Percentiles rank a stretch among this genome's conserved stretches.
These are phyloP conservation scores for Macrophomina tecta DNA, from an alignment of 2,329 filamentous ascomycete genomes.

Conservation along the genomic window DNA sequence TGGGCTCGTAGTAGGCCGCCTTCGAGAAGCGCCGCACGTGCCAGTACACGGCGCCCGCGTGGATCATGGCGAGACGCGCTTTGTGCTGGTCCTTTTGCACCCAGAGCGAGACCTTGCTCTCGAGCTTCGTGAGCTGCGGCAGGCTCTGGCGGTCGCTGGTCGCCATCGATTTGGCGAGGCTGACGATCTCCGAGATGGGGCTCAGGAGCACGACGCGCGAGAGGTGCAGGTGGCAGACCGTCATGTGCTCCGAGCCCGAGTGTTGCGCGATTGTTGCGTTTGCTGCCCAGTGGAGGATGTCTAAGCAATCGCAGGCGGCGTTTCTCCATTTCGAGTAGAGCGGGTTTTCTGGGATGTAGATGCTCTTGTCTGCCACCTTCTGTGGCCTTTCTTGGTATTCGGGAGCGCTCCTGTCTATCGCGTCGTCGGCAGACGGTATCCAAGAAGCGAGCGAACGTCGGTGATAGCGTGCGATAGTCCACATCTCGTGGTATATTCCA, in stretches of 20 bases:
- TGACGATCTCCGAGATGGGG: slow-evolving; percentile 55
- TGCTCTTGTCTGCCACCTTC: slow-evolving; percentile 1
- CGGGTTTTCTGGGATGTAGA: slow-evolving; percentile 49
- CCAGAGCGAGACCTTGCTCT: slow-evolving; percentile 54
- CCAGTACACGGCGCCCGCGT: slow-evolving; percentile 60
- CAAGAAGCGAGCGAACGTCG: slow-evolving; percentile 51
- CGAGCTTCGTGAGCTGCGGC: slow-evolving; percentile 22
- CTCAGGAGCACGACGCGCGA: slow-evolving; percentile 60
- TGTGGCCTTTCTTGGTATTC: slow-evolving; percentile 44
- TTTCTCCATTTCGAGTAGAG: slow-evolving; percentile 58
- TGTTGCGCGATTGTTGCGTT: slow-evolving; percentile 58
- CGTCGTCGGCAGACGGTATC: slow-evolving; percentile 34
- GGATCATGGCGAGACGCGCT: slow-evolving; percentile 62
- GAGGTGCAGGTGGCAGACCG: slow-evolving; percentile 62
- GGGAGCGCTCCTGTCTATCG: slow-evolving; percentile 24
- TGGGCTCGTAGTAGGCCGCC: slow-evolving; percentile 56
- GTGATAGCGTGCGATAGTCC: slow-evolving; percentile 56
- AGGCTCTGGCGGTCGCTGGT: slow-evolving; percentile 24
- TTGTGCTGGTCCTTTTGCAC: slow-evolving; percentile 60
- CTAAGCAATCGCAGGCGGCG: slow-evolving; percentile 55
- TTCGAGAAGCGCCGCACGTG: slow-evolving; percentile 58
- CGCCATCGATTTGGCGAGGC: slow-evolving; percentile 44
- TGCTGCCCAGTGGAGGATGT: slow-evolving; percentile 65
- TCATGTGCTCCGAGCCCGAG: slow-evolving; percentile 60
- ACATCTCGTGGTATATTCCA: slow-evolving; percentile 57